phyloP scores from a whole-genome alignment of 768 basidiomycete genomes.

The Boletus huronensis region DNA sequence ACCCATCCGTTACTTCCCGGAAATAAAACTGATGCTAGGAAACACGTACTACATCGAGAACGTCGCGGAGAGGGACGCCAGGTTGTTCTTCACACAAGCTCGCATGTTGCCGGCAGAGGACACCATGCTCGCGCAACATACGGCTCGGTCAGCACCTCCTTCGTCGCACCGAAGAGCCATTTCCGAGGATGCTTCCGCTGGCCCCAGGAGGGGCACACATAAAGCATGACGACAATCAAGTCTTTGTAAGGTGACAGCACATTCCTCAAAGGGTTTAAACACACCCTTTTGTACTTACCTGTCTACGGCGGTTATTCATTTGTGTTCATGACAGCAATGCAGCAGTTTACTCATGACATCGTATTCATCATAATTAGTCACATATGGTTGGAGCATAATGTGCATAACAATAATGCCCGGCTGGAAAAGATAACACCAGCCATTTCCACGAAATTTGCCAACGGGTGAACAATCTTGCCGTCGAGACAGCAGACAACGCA shows the following conservation, averaged over 20 bases:
- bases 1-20: background rate
- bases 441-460: constrained; percentile 3
- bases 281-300: background rate
- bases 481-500: background rate
- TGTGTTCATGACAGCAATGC: background rate
- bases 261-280: background rate
- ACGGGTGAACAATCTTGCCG: constrained; percentile 2
- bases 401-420: constrained; percentile 16
- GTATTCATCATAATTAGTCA: constrained; percentile 22
- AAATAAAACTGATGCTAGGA: constrained; percentile 42
- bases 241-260: background rate
- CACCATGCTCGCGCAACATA: constrained; percentile 20
- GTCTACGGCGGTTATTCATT: background rate
- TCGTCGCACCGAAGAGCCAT: constrained; percentile 25
- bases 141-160: constrained; percentile 30
- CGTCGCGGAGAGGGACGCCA: constrained; percentile 72
- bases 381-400: constrained; percentile 21
- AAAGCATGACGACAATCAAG: constrained; percentile 11
- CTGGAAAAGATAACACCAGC: background rate
- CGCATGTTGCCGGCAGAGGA: constrained; percentile 44
- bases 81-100: constrained; percentile 91
- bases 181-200: constrained; percentile 23
- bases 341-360: constrained; percentile 1
- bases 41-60: constrained; percentile 92
- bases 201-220: constrained; percentile 11